Evolutionary conservation across 1,139 yeast species (phyloP).

Genomic region (Pichia sp.): DNA sequence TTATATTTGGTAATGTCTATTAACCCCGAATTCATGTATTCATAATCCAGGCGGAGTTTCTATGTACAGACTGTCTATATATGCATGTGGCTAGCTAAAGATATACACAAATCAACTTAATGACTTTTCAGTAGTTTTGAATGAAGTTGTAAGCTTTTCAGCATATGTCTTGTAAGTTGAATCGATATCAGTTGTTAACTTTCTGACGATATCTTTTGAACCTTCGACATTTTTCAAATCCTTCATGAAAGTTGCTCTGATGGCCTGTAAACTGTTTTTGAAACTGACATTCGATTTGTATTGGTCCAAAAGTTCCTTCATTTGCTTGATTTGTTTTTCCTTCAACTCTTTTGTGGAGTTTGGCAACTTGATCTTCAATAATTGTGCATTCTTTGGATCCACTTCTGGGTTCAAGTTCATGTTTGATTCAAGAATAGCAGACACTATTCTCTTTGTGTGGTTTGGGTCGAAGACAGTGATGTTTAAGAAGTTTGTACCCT

Average conservation of each 20-base stretch:
- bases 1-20: too few species aligned
- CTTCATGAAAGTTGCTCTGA: constrained; percentile 63
- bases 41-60: too few species aligned
- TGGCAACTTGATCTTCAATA: constrained; percentile 73
- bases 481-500: constrained; percentile 54
- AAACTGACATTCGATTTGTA: constrained; percentile 53
- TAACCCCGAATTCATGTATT: too few species aligned
- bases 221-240: constrained; percentile 56
- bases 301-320: constrained; percentile 64
- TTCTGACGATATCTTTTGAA: constrained; percentile 54
- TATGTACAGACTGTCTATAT: too few species aligned
- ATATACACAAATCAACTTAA: constrained; percentile 1
- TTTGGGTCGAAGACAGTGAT: constrained; percentile 85
- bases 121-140: constrained; percentile 56
- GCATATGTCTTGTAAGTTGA: constrained; percentile 62
- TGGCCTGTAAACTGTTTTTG: constrained; percentile 52
- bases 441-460: constrained; percentile 64
- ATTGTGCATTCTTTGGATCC: constrained; percentile 70
- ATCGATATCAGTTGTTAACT: constrained; percentile 59
- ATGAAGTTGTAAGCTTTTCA: constrained; percentile 54
- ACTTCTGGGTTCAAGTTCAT: constrained; percentile 78
- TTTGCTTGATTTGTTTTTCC: constrained; percentile 51
- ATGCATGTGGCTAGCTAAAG: neutral
- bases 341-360: constrained; percentile 66
- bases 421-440: constrained; percentile 65